phyloP scores from a whole-genome alignment of 306 rosid genomes.

The Cercis canadensis region DNA sequence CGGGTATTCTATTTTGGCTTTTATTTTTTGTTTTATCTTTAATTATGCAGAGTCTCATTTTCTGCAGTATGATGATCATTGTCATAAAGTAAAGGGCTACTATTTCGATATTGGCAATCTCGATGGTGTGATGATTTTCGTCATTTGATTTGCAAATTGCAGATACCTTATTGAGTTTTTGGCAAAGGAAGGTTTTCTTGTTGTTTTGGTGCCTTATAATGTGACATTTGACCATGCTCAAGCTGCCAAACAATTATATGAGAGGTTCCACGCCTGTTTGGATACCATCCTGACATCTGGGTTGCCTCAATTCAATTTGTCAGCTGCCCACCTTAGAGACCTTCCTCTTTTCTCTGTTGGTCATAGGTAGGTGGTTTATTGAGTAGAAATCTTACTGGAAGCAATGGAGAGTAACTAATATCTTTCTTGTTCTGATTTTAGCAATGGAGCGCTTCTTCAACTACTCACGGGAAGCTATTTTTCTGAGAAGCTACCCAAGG shows the following conservation, averaged over 20 bases:
- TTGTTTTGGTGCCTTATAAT: slow-evolving; percentile 82
- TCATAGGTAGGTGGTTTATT: slow-evolving; percentile 65
- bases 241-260: slow-evolving; percentile 81
- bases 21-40: neutral
- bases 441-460: slow-evolving; percentile 65
- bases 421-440: slow-evolving; percentile 29
- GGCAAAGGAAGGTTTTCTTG: slow-evolving; percentile 84
- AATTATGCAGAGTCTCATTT: slow-evolving; percentile 5
- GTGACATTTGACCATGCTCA: slow-evolving; percentile 86
- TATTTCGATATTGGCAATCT: slow-evolving; percentile 5
- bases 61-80: slow-evolving; percentile 2
- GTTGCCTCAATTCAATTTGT: slow-evolving; percentile 66
- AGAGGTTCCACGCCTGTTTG: slow-evolving; percentile 75
- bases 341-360: slow-evolving; percentile 88
- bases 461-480: slow-evolving; percentile 55
- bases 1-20: slow-evolving; percentile 52
- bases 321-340: slow-evolving; percentile 63
- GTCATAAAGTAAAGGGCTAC: neutral
- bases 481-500: slow-evolving; percentile 62
- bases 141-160: slow-evolving; percentile 37
- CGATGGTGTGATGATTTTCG: neutral
- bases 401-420: slow-evolving; percentile 14
- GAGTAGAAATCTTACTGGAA: slow-evolving; percentile 41
- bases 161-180: slow-evolving; percentile 72
- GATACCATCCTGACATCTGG: slow-evolving; percentile 67